Evolutionary conservation across 2,329 filamentous ascomycete species (phyloP).

Genomic region (Alternaria postmessia): DNA sequence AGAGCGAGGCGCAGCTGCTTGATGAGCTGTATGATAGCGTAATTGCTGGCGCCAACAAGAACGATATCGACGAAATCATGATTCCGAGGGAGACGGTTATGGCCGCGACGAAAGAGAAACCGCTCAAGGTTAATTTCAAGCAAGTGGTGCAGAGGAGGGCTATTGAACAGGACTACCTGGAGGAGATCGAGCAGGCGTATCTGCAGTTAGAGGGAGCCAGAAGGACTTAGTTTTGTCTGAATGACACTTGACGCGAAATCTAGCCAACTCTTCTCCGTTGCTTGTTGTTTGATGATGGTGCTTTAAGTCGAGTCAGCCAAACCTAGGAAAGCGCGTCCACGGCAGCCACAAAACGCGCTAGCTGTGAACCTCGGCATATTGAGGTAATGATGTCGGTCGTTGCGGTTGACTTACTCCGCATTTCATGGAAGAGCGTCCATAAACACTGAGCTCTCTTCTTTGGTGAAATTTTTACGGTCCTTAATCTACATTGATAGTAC

Average conservation of each 20-base stretch:
- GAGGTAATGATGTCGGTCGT: conserved; percentile 17
- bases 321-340: not conserved
- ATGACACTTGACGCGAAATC: not conserved
- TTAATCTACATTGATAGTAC: not conserved
- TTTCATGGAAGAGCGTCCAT: conserved; percentile 10
- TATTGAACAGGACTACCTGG: conserved; percentile 25
- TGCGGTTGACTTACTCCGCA: conserved; percentile 27
- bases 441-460: not conserved
- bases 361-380: conserved; percentile 21
- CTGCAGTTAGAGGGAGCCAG: not conserved
- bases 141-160: conserved; percentile 21
- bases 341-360: conserved; percentile 12
- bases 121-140: conserved; percentile 24
- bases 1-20: conserved; percentile 14
- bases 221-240: not conserved
- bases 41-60: conserved; percentile 7
- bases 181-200: conserved; percentile 30
- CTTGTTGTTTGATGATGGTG: not conserved
- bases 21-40: conserved; percentile 17
- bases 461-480: not conserved
- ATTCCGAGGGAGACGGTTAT: conserved; percentile 10
- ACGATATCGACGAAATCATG: too few species aligned
- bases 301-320: conserved; percentile 14
- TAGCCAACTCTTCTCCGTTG: not conserved
- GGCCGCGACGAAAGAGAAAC: conserved; percentile 22